These are phyloP conservation scores for Penicillium pancosmium DNA, from an alignment of 495 filamentous ascomycete genomes.

Conservation along the genomic window DNA sequence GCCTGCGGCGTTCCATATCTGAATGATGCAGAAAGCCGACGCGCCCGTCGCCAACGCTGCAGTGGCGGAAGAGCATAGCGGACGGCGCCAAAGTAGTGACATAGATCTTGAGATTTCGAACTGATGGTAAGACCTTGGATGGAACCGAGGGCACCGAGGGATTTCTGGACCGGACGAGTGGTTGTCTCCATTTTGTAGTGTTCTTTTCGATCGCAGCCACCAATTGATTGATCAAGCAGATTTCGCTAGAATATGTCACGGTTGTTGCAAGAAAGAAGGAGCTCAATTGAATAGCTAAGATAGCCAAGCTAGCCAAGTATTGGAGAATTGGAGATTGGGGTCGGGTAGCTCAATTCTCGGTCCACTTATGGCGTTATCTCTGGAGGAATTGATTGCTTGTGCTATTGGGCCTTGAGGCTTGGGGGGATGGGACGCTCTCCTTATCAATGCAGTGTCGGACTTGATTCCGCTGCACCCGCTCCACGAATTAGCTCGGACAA, in stretches of 20 bases:
- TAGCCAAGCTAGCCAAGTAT: neutral
- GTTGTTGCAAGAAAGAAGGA: neutral
- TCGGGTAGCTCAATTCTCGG: neutral
- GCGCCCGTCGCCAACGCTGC: constrained; percentile 42
- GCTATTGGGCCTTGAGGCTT: neutral
- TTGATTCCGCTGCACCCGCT: constrained; percentile 14
- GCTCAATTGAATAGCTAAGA: neutral
- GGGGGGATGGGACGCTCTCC: neutral
- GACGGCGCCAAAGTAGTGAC: constrained; percentile 48
- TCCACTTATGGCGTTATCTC: constrained; percentile 1
- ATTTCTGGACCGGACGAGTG: constrained; percentile 28
- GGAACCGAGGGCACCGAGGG: constrained; percentile 38
- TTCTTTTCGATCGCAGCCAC: neutral
- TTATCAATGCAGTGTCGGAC: constrained; percentile 11
- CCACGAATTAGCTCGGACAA: neutral
- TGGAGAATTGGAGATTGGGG: neutral
- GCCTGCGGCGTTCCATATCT: constrained; percentile 38
- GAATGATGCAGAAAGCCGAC: constrained; percentile 32
- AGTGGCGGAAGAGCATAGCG: constrained; percentile 44
- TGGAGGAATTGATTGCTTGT: neutral
- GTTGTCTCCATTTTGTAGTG: constrained; percentile 32
- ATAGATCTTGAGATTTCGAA: constrained; percentile 26
- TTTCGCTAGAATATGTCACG: neutral
- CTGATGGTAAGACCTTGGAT: constrained; percentile 41
- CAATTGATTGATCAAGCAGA: neutral